Conservation (phyloP, 169 alveolate species). For the Eimeria necatrix region DNA sequence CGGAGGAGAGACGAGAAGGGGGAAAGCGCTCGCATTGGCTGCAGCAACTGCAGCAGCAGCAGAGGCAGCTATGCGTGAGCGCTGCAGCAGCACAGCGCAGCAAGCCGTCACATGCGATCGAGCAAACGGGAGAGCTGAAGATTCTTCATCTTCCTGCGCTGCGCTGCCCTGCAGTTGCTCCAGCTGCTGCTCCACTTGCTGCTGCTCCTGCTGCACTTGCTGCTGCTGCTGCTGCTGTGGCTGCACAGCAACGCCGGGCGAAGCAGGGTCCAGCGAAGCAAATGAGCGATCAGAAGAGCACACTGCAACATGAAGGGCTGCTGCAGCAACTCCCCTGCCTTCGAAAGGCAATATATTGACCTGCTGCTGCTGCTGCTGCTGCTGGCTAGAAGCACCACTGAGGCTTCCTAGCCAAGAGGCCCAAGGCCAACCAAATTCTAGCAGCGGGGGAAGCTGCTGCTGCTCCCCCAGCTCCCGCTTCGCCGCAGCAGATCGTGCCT, state of each 20-base stretch:
- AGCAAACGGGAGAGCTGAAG: slow-evolving; percentile 5
- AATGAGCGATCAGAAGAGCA: slow-evolving; percentile 35
- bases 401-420: slow-evolving; percentile 14
- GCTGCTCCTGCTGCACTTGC: slow-evolving; percentile 28
- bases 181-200: slow-evolving; percentile 2
- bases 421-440: slow-evolving; percentile 40
- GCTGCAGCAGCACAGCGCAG: slow-evolving; percentile 71
- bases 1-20: slow-evolving; percentile 38
- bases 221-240: slow-evolving; percentile 13
- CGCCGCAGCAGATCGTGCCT: neutral
- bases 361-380: slow-evolving; percentile 34
- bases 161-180: slow-evolving; percentile 28
- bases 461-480: slow-evolving; percentile 6
- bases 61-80: slow-evolving; percentile 57
- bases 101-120: slow-evolving; percentile 63
- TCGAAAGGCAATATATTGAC: neutral
- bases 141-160: neutral
- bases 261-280: neutral
- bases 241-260: slow-evolving; percentile 23
- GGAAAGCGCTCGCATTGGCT: slow-evolving; percentile 61
- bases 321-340: slow-evolving; percentile 44
- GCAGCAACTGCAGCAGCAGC: slow-evolving; percentile 73
- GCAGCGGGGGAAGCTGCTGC: neutral
- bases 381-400: neutral
- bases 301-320: slow-evolving; percentile 15